Base-by-base conservation (phyloP, 1,139 yeast genomes). In the Candida sanyaensis region DNA sequence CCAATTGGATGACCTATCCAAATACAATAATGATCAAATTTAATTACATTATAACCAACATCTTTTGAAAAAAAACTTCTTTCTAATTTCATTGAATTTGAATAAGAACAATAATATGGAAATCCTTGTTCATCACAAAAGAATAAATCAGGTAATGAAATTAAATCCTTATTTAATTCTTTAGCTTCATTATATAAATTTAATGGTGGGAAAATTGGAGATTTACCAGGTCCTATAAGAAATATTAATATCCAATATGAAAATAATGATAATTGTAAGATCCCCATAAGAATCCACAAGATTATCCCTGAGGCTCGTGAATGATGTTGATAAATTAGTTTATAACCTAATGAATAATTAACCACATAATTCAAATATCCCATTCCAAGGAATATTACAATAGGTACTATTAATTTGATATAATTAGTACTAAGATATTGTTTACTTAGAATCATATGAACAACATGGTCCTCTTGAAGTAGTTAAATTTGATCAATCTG, bases 1-100 rank as follows among this genome's bases (percentile, higher is more conserved):
- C 89, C 91, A 27, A 86, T 73, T 2, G 77, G 76, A 0, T 71
- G 60, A 0, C 90, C 90, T 4, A 86, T 62, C 82, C 85, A 84
- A 2, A 79, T 55, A 60, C 93, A 86, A 56, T 72, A 81, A 60
- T 86, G 93, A 59, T 86, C 93, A 59, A 81, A 80, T 49, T 77
- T 69, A 1, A 83, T 77, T 0, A 84, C 77, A 55, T 86, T 83
- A 36, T 61, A 57, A 0, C 69, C 68, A 47, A 63, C 44, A 41
- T 73, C 68, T 21, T 73, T 71, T 52, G 86, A 83, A 57, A 82
- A 90, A 52, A 78, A 84, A 2, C 82, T 57, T 46, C 92, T 65
- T 9, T 78, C 72, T 1, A 77, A 61, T 56, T 82, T 83, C 21
- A 85, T 65, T 5, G 84, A 74, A 38, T 74, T 66, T 49, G 88